phyloP scores from a whole-genome alignment of 345 rosid genomes.

The Salix dunnii region DNA sequence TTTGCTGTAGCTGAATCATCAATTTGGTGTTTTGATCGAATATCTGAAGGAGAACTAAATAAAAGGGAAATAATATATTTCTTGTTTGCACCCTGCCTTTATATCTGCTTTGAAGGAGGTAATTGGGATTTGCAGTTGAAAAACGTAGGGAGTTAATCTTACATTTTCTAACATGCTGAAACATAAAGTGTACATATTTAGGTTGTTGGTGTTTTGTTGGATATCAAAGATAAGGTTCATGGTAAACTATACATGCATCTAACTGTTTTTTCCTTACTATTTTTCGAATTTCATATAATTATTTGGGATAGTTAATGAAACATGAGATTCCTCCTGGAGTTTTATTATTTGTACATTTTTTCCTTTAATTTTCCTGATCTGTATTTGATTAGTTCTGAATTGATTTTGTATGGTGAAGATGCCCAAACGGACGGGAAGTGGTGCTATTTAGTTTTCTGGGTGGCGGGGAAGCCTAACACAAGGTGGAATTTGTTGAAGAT shows the following conservation, averaged over 20 bases:
- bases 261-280: neutral
- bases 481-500: conserved; percentile 59
- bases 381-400: neutral
- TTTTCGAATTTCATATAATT: neutral
- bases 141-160: neutral
- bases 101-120: neutral
- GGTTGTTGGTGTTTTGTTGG: neutral
- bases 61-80: neutral
- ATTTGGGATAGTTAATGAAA: neutral
- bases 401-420: conserved; percentile 35
- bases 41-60: neutral
- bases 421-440: conserved; percentile 66
- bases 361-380: neutral
- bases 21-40: conserved; percentile 5
- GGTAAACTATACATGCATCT: neutral
- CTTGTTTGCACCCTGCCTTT: neutral
- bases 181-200: neutral
- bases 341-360: neutral
- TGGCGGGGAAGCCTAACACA: conserved; percentile 46
- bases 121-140: neutral
- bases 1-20: neutral
- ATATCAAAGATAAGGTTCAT: neutral
- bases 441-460: conserved; percentile 69
- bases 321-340: neutral
- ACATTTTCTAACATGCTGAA: neutral